Evolutionary conservation across 768 basidiomycete genomes (phyloP).

Genomic region (Auricularia sp.): DNA sequence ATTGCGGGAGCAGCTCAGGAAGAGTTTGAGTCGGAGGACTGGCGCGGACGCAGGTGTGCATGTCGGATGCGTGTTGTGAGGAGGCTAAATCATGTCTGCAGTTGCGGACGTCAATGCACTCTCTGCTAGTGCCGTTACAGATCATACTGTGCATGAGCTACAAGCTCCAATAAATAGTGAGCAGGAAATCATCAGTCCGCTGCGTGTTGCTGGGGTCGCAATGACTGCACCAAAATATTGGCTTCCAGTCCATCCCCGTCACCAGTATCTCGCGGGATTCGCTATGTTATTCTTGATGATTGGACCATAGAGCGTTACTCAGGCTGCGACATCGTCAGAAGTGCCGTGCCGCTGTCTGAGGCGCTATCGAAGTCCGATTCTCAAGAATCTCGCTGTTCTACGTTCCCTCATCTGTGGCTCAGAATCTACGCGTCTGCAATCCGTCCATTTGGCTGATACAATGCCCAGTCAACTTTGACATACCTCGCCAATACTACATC

Average conservation of each 20-base stretch:
- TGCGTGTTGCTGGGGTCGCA: too few species aligned
- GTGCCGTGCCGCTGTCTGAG: too few species aligned
- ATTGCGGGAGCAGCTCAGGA: conserved; percentile 61
- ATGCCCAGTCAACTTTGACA: conserved; percentile 2
- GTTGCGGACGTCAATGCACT: conserved; percentile 29
- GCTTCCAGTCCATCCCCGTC: too few species aligned
- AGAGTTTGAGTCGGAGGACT: conserved; percentile 44
- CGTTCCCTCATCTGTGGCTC: too few species aligned
- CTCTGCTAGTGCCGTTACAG: conserved; percentile 10
- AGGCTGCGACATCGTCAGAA: too few species aligned
- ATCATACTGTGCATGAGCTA: conserved; percentile 13
- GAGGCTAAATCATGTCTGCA: conserved; percentile 4
- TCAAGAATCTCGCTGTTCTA: too few species aligned
- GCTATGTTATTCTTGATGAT: too few species aligned
- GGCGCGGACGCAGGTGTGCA: conserved; percentile 34
- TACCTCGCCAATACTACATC: conserved; percentile 75
- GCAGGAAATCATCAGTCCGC: neutral
- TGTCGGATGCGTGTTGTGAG: conserved; percentile 10
- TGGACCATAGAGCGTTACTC: too few species aligned
- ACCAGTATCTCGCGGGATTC: too few species aligned
- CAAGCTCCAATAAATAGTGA: neutral
- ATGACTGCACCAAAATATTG: too few species aligned
- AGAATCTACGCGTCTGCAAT: too few species aligned
- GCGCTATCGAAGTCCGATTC: too few species aligned
- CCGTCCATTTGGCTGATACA: neutral